Evolutionary conservation across 2,329 filamentous ascomycete genomes (phyloP).

Genomic region (Pseudodiploospora longispora): DNA sequence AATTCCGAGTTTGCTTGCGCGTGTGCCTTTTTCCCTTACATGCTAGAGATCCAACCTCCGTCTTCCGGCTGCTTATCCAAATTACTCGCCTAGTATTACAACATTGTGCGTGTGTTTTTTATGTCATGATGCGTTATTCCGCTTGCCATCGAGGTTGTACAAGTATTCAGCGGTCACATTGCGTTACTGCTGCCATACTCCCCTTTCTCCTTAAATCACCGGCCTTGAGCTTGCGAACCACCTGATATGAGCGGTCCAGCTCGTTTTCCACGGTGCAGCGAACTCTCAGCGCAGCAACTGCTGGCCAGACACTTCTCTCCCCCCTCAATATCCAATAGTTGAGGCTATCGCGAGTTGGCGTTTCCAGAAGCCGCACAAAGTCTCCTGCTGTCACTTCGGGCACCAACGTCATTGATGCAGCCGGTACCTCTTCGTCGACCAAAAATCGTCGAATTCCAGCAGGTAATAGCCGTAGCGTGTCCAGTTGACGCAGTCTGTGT

Average conservation of each 20-base stretch:
- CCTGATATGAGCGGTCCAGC: conserved; percentile 76
- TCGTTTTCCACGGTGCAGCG: conserved; percentile 82
- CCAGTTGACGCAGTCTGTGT: conserved; percentile 73
- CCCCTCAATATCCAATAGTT: conserved; percentile 81
- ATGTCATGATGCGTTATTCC: no score
- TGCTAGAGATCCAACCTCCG: no score
- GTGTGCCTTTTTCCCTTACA: no score
- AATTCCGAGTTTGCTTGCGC: no score
- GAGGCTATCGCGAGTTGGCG: conserved; percentile 65
- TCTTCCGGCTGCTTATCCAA: no score
- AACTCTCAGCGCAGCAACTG: conserved; percentile 71
- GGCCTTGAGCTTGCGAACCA: conserved; percentile 57
- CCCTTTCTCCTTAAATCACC: conserved; percentile 40
- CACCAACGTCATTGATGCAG: conserved; percentile 70
- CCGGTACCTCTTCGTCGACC: conserved; percentile 74
- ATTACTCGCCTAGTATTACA: no score
- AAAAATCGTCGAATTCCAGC: conserved; percentile 64
- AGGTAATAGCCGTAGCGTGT: conserved; percentile 67
- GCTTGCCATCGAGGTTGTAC: no score
- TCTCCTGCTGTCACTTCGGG: conserved; percentile 68
- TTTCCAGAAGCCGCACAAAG: conserved; percentile 73
- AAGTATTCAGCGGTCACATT: conserved; percentile 8
- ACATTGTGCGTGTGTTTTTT: no score
- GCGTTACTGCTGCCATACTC: conserved; percentile 25
- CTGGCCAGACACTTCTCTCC: conserved; percentile 86